Base-by-base conservation (phyloP, 108 stramenopile genomes). In the Skeletonema costatum region DNA sequence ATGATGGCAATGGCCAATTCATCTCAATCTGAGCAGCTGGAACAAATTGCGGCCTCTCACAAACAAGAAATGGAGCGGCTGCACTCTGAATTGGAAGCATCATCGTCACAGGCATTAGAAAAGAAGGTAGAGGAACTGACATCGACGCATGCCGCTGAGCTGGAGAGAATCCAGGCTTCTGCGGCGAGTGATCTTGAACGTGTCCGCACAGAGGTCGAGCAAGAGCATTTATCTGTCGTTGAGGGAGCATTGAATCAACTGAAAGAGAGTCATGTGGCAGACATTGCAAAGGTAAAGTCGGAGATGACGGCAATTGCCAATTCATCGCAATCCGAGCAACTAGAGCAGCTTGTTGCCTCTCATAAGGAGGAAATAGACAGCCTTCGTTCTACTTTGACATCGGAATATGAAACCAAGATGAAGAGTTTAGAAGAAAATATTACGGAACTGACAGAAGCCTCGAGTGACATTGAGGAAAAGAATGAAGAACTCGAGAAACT, bases 401-500 rank as follows among this genome's bases (percentile, higher is more conserved):
- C 51, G 17, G 70, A 60, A 30, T 53, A 71, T 32, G 77, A 61
- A 33, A 32, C 66, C 38, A 61, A 32, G 31, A 42, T 76, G 33
- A 56, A 19, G 10, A 25, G 56, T 10, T 31, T 76, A 21, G 67
- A 76, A 61, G 66, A 72, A 25, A 72, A 60, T 60, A 44, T 72
- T 14, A 29, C 5, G 48, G 72, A 73, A 32, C 42, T 73, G 44
- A 60, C 44, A 13, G 41, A 66, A 14, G 67, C 76, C 13, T 32
- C 86, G 30, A 32, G 76, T 25, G n/a, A 32, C 12, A 83, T 79
- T 36, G 66, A 79, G 21, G 80, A 71, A 65, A 77, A 83, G 30
- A 76, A 77, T 8, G 66, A 75, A 35, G 85, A 83, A 32, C 66
- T 88, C 5, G 71, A 77, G 21, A 66, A 77, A 73, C 29, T 82